phyloP scores from a whole-genome alignment of 305 asterid species.

The Rubia balearica region DNA sequence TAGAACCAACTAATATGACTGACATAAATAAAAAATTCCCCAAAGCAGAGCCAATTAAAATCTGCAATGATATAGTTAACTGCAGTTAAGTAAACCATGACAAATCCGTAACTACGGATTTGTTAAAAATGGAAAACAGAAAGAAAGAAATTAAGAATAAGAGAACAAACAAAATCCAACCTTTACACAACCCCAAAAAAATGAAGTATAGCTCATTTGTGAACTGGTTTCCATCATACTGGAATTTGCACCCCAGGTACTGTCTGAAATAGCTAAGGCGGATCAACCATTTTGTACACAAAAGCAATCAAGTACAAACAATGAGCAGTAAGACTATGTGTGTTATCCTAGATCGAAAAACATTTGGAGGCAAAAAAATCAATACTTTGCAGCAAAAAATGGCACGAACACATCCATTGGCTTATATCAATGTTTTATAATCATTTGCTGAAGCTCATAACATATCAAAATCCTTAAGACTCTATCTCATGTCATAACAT shows the following conservation, averaged over 20 bases:
- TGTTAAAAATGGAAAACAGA: slow-evolving; percentile 8
- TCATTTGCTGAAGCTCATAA: background rate
- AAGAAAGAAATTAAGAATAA: background rate
- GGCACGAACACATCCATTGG: background rate
- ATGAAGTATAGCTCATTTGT: slow-evolving; percentile 30
- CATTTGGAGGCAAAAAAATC: background rate
- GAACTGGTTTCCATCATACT: slow-evolving; percentile 33
- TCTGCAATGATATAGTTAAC: slow-evolving; percentile 30
- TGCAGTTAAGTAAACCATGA: slow-evolving; percentile 5
- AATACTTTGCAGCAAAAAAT: background rate
- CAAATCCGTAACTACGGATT: slow-evolving; percentile 4
- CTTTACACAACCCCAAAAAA: slow-evolving; percentile 41
- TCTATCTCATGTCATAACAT: background rate
- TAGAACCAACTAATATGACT: slow-evolving; percentile 35
- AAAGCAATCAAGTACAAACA: background rate
- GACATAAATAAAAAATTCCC: slow-evolving; percentile 48
- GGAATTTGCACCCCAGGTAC: slow-evolving; percentile 42
- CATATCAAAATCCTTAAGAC: background rate
- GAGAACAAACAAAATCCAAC: slow-evolving; percentile 27
- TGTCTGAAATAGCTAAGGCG: slow-evolving; percentile 62
- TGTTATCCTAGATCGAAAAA: background rate
- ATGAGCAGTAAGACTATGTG: background rate
- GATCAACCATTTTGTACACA: background rate
- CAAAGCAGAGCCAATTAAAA: slow-evolving; percentile 41
- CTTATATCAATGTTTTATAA: background rate